phyloP scores from a whole-genome alignment of 1,284 basidiomycete genomes.

The Fomitiporia mediterranea region DNA sequence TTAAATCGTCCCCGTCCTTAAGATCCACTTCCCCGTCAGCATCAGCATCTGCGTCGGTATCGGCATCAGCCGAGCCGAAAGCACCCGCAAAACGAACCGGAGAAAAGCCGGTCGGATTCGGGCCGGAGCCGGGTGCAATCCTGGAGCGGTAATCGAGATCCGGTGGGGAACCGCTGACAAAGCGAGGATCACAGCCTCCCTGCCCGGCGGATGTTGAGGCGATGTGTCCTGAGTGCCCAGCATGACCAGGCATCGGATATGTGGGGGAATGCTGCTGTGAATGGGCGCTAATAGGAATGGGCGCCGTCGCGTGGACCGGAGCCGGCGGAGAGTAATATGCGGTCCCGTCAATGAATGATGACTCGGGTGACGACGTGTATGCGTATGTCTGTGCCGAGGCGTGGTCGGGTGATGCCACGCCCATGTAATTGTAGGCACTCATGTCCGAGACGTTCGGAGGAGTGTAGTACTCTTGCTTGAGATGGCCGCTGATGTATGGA shows the following conservation, averaged over 20 bases:
- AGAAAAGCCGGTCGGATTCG: not conserved
- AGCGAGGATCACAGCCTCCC: conserved; percentile 19
- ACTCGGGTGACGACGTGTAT: conserved; percentile 17
- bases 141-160: conserved; percentile 9
- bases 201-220: conserved; percentile 9
- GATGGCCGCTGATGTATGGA: conserved; percentile 10
- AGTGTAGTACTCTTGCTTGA: conserved; percentile 17
- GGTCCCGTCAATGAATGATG: conserved; percentile 13
- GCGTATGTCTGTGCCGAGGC: conserved; percentile 9
- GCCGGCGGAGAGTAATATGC: conserved; percentile 18
- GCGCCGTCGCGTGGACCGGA: conserved; percentile 1
- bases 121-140: conserved; percentile 4
- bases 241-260: not conserved
- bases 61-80: conserved; percentile 13
- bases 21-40: conserved; percentile 7
- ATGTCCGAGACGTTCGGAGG: conserved; percentile 2
- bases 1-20: conserved; percentile 13
- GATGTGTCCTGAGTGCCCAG: not conserved
- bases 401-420: conserved; percentile 4
- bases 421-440: conserved; percentile 8
- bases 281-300: conserved; percentile 9
- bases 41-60: conserved; percentile 10
- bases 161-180: conserved; percentile 21
- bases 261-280: conserved; percentile 8
- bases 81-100: conserved; percentile 11